Evolutionary conservation across 2,329 filamentous ascomycete species (phyloP).

Genomic region (Colletotrichum karsti): DNA sequence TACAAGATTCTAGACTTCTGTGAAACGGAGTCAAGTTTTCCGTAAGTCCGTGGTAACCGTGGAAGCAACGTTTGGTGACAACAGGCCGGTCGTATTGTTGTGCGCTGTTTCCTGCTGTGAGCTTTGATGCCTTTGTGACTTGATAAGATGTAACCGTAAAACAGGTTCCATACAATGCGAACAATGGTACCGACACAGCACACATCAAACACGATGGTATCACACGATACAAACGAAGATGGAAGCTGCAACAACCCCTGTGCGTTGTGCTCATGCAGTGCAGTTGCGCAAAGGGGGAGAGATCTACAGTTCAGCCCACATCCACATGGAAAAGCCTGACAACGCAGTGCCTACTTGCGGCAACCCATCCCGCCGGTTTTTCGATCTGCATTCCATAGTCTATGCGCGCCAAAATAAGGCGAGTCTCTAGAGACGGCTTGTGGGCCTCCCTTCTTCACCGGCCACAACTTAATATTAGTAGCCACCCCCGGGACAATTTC

Average conservation of each 20-base stretch:
- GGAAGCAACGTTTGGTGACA: neutral
- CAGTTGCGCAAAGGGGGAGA: neutral
- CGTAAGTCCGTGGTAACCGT: neutral
- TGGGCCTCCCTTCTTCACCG: neutral
- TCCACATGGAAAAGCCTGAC: neutral
- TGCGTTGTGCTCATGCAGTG: neutral
- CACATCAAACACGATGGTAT: neutral
- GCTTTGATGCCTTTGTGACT: neutral
- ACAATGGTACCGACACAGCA: neutral
- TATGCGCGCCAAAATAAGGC: neutral
- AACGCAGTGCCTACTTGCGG: neutral
- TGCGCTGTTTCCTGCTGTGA: neutral
- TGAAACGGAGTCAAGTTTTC: neutral
- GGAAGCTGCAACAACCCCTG: neutral
- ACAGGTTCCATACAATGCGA: neutral
- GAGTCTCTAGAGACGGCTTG: neutral
- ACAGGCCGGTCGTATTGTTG: neutral
- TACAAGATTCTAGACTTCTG: neutral
- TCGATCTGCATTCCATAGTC: neutral
- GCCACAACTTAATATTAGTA: neutral
- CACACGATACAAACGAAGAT: neutral
- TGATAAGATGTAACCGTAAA: neutral
- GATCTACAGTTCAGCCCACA: neutral
- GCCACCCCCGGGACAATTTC: conserved; percentile 13
- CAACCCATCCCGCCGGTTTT: neutral